Conservation (phyloP, 202 grass and related monocot genomes). For the Saccharum hybrid region DNA sequence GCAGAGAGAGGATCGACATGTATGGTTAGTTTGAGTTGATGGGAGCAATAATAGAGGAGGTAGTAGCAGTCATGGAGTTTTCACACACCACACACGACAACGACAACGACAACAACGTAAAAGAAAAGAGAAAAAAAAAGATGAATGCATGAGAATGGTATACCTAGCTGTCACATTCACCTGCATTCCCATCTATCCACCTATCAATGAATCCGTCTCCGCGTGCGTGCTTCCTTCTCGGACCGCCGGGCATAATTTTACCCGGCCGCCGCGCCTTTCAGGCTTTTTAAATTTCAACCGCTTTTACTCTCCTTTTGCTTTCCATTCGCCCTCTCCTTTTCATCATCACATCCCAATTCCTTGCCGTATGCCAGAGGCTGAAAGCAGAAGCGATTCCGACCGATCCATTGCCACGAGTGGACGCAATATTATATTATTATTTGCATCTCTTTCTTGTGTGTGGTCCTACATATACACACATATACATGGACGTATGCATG, state of each 20-base stretch:
- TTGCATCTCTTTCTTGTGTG: not conserved
- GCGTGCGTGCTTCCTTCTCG: not conserved
- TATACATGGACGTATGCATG: not conserved
- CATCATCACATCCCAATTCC: conserved; percentile 25
- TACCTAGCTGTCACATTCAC: conserved; percentile 35
- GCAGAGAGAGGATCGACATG: too few species aligned
- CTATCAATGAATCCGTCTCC: conserved; percentile 2
- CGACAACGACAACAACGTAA: not conserved
- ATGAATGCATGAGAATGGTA: not conserved
- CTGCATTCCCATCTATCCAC: conserved; percentile 11
- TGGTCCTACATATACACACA: not conserved
- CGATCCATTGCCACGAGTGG: conserved; percentile 26
- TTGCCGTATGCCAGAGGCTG: conserved; percentile 19
- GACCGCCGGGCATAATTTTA: conserved; percentile 19
- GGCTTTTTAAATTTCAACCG: not conserved
- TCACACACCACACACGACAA: not conserved
- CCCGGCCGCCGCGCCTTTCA: not conserved
- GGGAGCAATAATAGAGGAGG: not conserved
- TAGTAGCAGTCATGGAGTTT: not conserved
- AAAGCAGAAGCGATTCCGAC: conserved; percentile 38
- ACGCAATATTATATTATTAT: not conserved
- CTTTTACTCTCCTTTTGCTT: not conserved
- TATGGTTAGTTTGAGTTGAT: not conserved
- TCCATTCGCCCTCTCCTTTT: not conserved
- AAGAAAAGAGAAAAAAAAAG: not conserved